A percentile compares a stretch with the other conserved stretches of the same genome.
Evolutionary conservation across 495 filamentous ascomycete genomes (phyloP).

Genomic region (Usnea hakonensis): DNA sequence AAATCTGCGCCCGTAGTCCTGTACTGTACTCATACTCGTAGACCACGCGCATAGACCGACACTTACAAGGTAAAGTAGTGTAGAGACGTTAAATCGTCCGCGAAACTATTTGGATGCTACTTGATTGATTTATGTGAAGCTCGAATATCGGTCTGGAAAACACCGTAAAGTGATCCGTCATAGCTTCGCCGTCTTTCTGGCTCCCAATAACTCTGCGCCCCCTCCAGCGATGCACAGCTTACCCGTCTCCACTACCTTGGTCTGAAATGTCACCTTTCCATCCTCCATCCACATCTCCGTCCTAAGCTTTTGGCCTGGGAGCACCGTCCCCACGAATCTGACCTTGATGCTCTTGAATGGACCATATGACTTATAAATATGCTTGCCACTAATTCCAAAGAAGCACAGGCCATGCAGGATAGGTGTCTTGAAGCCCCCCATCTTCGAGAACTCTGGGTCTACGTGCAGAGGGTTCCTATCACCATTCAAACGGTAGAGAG

Average conservation of each 20-base stretch:
- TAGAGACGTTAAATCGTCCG: neutral
- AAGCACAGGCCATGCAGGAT: conserved; percentile 96
- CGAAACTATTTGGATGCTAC: neutral
- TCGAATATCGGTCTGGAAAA: neutral
- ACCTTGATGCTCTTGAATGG: conserved; percentile 92
- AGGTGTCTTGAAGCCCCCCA: conserved; percentile 90
- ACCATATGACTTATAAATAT: conserved; percentile 77
- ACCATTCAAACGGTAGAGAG: conserved; percentile 86
- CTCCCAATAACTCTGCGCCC: conserved; percentile 70
- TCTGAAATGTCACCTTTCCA: conserved; percentile 84
- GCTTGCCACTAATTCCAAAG: conserved; percentile 86
- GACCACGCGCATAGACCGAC: too few species aligned
- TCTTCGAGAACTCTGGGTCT: conserved; percentile 87
- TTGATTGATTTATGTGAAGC: neutral
- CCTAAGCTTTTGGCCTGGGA: conserved; percentile 86
- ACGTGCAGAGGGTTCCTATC: conserved; percentile 94
- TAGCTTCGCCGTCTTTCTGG: conserved; percentile 50
- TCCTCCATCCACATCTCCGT: conserved; percentile 99
- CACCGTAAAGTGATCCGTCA: conserved; percentile 29
- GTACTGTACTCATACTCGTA: too few species aligned
- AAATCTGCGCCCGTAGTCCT: too few species aligned
- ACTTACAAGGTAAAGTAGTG: too few species aligned
- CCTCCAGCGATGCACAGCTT: conserved; percentile 85
- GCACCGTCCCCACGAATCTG: conserved; percentile 83
- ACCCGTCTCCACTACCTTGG: conserved; percentile 90